Evolutionary conservation across 2,329 filamentous ascomycete species (phyloP).

Genomic region (Elsinoe ampelina): DNA sequence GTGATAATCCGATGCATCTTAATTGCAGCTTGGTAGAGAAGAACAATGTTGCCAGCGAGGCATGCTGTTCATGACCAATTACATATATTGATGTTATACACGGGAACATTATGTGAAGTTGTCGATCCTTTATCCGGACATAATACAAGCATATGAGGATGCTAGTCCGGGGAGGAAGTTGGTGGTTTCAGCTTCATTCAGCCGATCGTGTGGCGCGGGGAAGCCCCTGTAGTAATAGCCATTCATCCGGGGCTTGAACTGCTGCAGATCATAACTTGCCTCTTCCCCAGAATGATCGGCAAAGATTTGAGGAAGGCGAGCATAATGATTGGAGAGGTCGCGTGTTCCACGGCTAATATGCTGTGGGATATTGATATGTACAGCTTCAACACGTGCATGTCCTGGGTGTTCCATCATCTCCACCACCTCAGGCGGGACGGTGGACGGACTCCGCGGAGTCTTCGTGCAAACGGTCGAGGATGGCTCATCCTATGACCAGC

Average conservation of each 20-base stretch:
- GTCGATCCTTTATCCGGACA: slow-evolving; percentile 3
- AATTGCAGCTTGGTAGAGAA: no score
- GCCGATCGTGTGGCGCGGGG: background rate
- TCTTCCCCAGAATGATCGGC: background rate
- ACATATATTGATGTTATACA: background rate
- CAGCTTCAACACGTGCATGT: background rate
- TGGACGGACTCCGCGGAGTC: no score
- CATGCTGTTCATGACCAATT: background rate
- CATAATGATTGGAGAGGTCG: background rate
- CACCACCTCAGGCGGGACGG: background rate
- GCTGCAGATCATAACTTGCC: background rate
- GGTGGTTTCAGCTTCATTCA: background rate
- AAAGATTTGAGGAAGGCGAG: background rate
- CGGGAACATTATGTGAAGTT: background rate
- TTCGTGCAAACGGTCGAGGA: no score
- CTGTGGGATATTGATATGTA: background rate
- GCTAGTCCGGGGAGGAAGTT: background rate
- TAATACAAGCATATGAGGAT: background rate
- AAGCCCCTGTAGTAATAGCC: background rate
- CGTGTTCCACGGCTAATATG: background rate
- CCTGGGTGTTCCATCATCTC: no score
- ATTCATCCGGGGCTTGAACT: background rate
- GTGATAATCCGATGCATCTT: background rate
- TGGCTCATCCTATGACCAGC: no score
- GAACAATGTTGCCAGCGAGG: background rate